Evolutionary conservation across 352 stramenopile genomes (phyloP).

Genomic region (Halophytophthora batemanensis): DNA sequence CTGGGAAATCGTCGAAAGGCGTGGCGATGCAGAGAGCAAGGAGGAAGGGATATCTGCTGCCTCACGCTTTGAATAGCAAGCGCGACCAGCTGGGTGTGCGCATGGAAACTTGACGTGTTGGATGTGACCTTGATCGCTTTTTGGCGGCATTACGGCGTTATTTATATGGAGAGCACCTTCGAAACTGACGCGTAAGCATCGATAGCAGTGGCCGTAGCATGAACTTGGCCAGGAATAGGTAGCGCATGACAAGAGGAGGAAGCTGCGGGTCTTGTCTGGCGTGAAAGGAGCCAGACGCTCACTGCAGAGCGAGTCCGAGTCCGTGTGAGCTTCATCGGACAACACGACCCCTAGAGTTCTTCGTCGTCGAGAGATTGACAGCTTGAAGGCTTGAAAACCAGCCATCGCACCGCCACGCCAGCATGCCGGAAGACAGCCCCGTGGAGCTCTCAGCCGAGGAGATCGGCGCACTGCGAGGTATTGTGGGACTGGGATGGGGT

Average conservation of each 20-base stretch:
- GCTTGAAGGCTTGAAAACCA: background rate
- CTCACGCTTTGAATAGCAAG: constrained; percentile 12
- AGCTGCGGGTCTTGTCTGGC: no score
- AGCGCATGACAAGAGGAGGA: no score
- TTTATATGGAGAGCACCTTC: no score
- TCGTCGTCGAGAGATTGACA: background rate
- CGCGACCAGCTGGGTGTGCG: constrained; percentile 3
- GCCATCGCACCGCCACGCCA: constrained; percentile 14
- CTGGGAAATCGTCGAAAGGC: background rate
- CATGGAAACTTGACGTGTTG: no score
- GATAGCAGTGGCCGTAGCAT: no score
- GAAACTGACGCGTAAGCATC: no score
- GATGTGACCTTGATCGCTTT: background rate
- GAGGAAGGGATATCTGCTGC: constrained; percentile 2
- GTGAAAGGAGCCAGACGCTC: no score
- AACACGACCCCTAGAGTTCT: no score
- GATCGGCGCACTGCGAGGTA: constrained; percentile 65
- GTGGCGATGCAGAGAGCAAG: constrained; percentile 8
- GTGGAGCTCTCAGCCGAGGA: constrained; percentile 70
- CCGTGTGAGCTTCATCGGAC: no score
- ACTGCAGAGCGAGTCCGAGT: no score
- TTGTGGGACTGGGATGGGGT: background rate
- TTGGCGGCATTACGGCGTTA: background rate
- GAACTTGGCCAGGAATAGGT: no score
- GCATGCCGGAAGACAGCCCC: constrained; percentile 22